Conservation (phyloP, 1,284 basidiomycete species). For the Ceratobasidium sp. region DNA sequence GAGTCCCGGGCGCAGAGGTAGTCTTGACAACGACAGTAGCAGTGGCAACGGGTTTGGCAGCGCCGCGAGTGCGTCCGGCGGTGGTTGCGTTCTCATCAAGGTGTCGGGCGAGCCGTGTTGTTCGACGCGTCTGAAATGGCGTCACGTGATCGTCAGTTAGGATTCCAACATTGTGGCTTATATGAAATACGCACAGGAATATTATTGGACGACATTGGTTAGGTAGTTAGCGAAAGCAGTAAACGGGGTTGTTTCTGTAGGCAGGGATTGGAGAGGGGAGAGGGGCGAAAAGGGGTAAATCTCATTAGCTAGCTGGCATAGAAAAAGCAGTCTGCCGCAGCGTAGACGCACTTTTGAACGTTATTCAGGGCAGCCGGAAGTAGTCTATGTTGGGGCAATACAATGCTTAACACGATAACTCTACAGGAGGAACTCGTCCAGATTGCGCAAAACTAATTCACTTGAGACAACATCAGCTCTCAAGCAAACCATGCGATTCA, state of each 20-base stretch:
- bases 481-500: background rate
- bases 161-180: constrained; percentile 48
- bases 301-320: constrained; percentile 7
- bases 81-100: constrained; percentile 49
- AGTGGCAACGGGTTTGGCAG: constrained; percentile 32
- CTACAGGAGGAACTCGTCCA: constrained; percentile 27
- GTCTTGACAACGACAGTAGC: constrained; percentile 30
- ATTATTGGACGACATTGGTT: constrained; percentile 34
- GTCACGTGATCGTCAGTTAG: constrained; percentile 37
- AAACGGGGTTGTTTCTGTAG: constrained; percentile 27
- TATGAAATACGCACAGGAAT: constrained; percentile 30
- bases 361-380: constrained; percentile 4
- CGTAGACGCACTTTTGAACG: constrained; percentile 24
- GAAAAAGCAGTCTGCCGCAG: background rate
- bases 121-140: constrained; percentile 47
- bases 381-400: constrained; percentile 12
- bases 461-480: constrained; percentile 30
- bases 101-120: constrained; percentile 45
- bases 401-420: constrained; percentile 3
- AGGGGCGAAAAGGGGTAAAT: background rate
- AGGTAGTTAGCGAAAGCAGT: background rate
- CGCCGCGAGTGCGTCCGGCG: constrained; percentile 34
- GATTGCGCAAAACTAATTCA: constrained; percentile 28
- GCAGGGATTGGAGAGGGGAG: background rate
- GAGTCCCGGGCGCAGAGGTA: constrained; percentile 19